Base-by-base conservation (phyloP, 139 green algal species). In the Zygnema circumcarinatum region DNA sequence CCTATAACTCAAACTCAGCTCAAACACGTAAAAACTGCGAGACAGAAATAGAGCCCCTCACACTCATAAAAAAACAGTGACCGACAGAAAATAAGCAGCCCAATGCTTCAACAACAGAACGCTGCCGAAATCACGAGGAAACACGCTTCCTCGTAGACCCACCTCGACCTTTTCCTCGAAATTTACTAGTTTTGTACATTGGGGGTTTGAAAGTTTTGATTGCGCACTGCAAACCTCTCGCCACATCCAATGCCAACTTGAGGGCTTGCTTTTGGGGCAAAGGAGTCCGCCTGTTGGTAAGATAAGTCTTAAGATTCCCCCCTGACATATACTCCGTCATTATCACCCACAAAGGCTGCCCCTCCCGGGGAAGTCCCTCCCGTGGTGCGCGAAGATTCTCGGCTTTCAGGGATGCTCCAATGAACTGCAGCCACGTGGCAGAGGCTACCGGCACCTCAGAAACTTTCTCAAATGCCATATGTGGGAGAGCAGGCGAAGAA, bases 301-400 rank as follows among this genome's bases (percentile, higher is more conserved):
- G 67, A 62, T 84, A 88, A 22, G 25, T 29, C 38, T 88, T 88
- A 16, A 88, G 73, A 25, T 54, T 84, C 35, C 83, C 83, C 1
- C 72, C 40, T 40, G 38, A 39, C 25, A 83, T 53, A 39, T 73
- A 84, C 72, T 84, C 83, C 73, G 73, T 84, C n/a, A 84, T 35
- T 31, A 88, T 88, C 29, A 62, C 83, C 72, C 72, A 88, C 72
- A 78, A 31, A 11, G 67, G 67, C 85, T 94, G 95, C 56, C 93
- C 35, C 3, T 3, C 36, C 16, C 11, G 7, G 25, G 41, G 7
- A n/a, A n/a, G 25, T 32, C 35, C 78, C 67, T 85, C 78, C 25
- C 40, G 31, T 3, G 78, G 78, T 25, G 40, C 39, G 29, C 40
- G 39, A 29, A 85, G n/a, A 35, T 76, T 74, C 3, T 1, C 39